These are phyloP conservation scores for Inga leiocalycina DNA, from an alignment of 306 rosid species.

Conservation along the genomic window DNA sequence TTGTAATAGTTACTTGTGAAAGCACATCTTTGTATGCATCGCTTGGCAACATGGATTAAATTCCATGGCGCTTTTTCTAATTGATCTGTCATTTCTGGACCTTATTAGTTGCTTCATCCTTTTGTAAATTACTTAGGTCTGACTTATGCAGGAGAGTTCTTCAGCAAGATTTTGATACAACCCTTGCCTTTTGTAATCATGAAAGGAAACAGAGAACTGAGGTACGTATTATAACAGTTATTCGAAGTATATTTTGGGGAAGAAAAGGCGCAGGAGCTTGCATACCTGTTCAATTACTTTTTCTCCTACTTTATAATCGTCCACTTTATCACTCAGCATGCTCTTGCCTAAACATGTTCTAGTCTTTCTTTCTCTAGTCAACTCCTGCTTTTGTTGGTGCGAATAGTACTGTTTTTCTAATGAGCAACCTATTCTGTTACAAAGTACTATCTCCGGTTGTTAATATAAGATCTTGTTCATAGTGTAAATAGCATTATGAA, in stretches of 20 bases:
- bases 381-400: neutral
- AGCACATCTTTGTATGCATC: neutral
- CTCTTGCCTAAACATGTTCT: neutral
- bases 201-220: constrained; percentile 94
- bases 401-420: neutral
- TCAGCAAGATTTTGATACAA: constrained; percentile 96
- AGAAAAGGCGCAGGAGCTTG: neutral
- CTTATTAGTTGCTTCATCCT: neutral
- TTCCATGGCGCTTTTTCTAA: neutral
- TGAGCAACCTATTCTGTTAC: neutral
- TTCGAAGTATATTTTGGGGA: neutral
- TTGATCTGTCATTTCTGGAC: constrained; percentile 17
- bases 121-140: constrained; percentile 1
- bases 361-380: neutral
- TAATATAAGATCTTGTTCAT: no score
- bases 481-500: no score
- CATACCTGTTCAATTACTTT: neutral
- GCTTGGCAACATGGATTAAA: neutral
- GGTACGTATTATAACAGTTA: constrained; percentile 47
- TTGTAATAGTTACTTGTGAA: neutral
- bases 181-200: constrained; percentile 82
- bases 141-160: constrained; percentile 80
- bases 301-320: neutral
- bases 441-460: no score
- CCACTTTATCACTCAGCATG: neutral